Evolutionary conservation across 2,329 filamentous ascomycete species (phyloP), one percentile per base, ranked within the genome.

Genomic region (Colletotrichum sp.): DNA sequence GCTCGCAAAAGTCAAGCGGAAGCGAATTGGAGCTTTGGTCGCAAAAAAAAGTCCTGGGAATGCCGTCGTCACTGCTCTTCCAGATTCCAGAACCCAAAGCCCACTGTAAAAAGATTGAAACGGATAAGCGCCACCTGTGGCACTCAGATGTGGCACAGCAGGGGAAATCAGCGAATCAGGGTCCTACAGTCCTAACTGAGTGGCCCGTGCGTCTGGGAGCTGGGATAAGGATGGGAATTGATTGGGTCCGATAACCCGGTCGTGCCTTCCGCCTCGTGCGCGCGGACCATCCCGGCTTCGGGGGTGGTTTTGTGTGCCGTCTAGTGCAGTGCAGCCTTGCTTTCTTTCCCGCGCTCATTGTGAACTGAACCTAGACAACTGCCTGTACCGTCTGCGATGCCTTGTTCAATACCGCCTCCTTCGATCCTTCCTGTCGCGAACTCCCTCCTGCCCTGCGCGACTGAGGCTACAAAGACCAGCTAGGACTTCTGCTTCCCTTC

Each of bases 11-110:
- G 44, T 32, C n/a, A 36, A 39, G 21, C 8, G 28, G 9, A 64
- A n/a, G 13, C 67, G 30, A 26, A 34, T 12, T 44, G 12, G 34
- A 30, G 24, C 30, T 44, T 16, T 15, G 12, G 59, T 49, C 59
- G 30, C 59, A 39, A 55, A 18, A 26, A 52, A 55, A 18, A 21
- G 44, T 32, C 15, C 64, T 59, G 65, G 71, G 71, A 76, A 70
- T 75, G 63, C 63, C 69, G 73, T 76, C 69, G 73, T 76, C 73
- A 76, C 59, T 52, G 49, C 63, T 60, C n/a, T 63, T 18, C 36
- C 55, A 21, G 21, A 9, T 64, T 16, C 26, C 32, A 30, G 30
- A 59, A 34, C 10, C 15, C n/a, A 36, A 55, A 49, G 44, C 44
- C 44, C 44, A 52, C 44, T 52, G 64, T 28, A 36, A 65, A 39